These are phyloP conservation scores for Coemansia sp. DNA, from an alignment of 192 early-diverging fungal genomes.

Conservation along the genomic window DNA sequence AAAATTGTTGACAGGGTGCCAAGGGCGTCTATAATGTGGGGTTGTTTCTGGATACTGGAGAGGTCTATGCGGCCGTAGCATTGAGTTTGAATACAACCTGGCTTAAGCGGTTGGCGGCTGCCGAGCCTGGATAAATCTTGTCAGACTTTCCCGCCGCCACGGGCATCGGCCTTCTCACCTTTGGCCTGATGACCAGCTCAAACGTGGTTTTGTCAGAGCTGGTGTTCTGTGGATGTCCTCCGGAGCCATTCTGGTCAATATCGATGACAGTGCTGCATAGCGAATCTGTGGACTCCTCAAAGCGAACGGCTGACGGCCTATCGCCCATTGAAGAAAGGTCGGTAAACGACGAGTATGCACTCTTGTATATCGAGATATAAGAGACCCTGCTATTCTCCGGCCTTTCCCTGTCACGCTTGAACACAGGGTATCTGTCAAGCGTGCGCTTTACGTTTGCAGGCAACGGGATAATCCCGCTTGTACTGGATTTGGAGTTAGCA, in stretches of 20 bases:
- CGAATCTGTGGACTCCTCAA: not conserved
- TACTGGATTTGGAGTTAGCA: not conserved
- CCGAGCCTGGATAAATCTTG: not conserved
- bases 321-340: conserved; percentile 4
- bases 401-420: conserved; percentile 11
- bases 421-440: conserved; percentile 32
- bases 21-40: too few relatives aligned
- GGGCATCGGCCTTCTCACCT: not conserved
- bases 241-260: not conserved
- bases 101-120: not conserved
- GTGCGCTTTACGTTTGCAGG: conserved; percentile 18
- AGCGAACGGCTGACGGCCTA: not conserved
- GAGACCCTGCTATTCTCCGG: not conserved
- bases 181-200: not conserved
- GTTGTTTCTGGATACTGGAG: too few relatives aligned
- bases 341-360: conserved; percentile 21
- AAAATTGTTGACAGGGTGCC: too few relatives aligned
- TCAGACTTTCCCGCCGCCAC: not conserved
- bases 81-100: not conserved
- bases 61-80: not conserved
- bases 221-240: not conserved
- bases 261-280: conserved; percentile 13
- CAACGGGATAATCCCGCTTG: conserved; percentile 4
- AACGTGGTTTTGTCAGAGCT: not conserved
- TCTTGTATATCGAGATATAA: conserved; percentile 26